A percentile compares a stretch with the other conserved stretches of the same genome.
These are phyloP conservation scores for Bipolaris victoriae DNA, from an alignment of 2,329 filamentous ascomycete genomes.

Conservation along the genomic window DNA sequence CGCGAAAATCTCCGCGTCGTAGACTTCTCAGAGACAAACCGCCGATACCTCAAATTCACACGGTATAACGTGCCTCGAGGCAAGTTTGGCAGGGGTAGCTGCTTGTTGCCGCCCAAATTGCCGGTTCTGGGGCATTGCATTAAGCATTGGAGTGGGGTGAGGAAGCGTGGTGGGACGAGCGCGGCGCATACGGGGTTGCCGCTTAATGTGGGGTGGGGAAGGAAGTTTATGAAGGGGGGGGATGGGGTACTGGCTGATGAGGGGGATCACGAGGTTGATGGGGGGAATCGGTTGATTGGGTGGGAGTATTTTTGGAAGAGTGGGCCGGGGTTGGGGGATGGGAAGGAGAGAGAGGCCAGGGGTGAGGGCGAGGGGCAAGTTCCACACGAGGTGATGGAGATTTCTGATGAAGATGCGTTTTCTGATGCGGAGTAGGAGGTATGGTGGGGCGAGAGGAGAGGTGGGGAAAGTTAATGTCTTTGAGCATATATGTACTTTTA, in stretches of 20 bases:
- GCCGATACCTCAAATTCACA: constrained; percentile 3
- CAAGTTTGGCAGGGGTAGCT: constrained; percentile 3
- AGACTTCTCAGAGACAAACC: background rate
- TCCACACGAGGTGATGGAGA: no score
- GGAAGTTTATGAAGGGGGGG: constrained; percentile 11
- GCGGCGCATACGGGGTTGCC: constrained; percentile 21
- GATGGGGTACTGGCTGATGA: background rate
- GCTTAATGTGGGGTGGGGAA: constrained; percentile 18
- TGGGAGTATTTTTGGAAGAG: background rate
- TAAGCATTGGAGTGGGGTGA: constrained; percentile 23
- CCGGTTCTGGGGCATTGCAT: constrained; percentile 23
- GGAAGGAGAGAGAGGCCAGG: no score
- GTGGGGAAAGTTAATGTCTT: no score
- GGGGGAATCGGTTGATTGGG: background rate
- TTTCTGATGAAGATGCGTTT: no score
- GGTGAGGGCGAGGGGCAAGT: no score
- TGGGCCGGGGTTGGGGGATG: background rate
- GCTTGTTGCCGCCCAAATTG: constrained; percentile 17
- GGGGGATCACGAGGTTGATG: background rate
- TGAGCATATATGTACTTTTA: no score
- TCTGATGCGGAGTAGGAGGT: no score
- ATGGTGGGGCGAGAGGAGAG: no score
- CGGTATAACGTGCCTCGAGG: background rate
- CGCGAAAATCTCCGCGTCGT: background rate
- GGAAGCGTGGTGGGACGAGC: constrained; percentile 8